A percentile compares a stretch with the other conserved stretches of the same genome.
Conservation (phyloP, 805 yeast genomes). For the Sugiyamaella marilandica region DNA sequence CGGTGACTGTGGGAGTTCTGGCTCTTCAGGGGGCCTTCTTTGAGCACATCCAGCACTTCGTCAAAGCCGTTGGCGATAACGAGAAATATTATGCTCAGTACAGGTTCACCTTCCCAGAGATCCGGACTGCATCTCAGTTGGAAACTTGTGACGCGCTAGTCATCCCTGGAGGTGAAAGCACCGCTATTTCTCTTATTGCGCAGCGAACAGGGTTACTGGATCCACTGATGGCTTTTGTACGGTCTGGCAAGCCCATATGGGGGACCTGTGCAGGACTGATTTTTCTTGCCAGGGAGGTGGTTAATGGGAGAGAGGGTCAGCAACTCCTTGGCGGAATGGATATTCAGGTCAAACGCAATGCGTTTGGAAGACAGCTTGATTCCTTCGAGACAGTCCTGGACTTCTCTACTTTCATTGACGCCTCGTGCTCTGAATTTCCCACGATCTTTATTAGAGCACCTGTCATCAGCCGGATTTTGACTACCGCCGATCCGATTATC, state of each 20-base stretch:
- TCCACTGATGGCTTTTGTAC: slow-evolving; percentile 50
- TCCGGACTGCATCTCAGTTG: slow-evolving; percentile 50
- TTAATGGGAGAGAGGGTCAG: slow-evolving; percentile 44
- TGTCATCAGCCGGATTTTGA: slow-evolving; percentile 41
- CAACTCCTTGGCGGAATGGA: slow-evolving; percentile 59
- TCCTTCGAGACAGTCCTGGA: slow-evolving; percentile 52
- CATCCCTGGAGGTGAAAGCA: slow-evolving; percentile 52
- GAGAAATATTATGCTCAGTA: slow-evolving; percentile 10
- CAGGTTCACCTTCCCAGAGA: slow-evolving; percentile 36
- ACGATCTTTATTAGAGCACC: slow-evolving; percentile 73
- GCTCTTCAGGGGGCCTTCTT: slow-evolving; percentile 77
- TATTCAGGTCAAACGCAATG: slow-evolving; percentile 62
- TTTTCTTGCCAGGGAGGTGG: slow-evolving; percentile 51
- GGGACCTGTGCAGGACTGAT: slow-evolving; percentile 86
- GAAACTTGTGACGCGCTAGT: slow-evolving; percentile 52
- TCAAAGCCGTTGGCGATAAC: slow-evolving; percentile 31
- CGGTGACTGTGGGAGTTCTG: slow-evolving; percentile 54
- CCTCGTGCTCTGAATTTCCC: slow-evolving; percentile 32
- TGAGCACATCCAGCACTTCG: slow-evolving; percentile 57
- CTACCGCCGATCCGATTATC: not conserved
- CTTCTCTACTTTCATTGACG: slow-evolving; percentile 32
- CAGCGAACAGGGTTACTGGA: slow-evolving; percentile 55
- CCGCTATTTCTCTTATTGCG: slow-evolving; percentile 64
- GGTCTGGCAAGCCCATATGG: slow-evolving; percentile 58
- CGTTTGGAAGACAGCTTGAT: slow-evolving; percentile 73